Evolutionary conservation across 192 early-diverging fungal species (phyloP).

Genomic region (Entomortierella chlamydospora): DNA sequence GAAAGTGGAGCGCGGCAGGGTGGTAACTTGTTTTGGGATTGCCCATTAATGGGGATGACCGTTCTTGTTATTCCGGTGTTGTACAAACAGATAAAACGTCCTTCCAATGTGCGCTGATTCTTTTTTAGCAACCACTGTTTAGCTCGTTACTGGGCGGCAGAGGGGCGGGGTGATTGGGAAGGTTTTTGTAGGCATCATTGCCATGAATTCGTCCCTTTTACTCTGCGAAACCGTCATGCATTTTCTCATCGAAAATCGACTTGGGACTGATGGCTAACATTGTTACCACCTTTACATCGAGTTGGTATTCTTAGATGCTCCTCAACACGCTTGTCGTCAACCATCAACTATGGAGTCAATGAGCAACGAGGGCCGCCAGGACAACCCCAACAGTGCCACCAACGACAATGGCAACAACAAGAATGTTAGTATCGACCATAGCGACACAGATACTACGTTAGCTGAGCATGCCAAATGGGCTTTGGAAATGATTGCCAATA

Average conservation of each 20-base stretch:
- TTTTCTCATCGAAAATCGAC: too few relatives aligned
- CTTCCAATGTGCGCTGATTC: not conserved
- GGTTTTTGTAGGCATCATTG: too few relatives aligned
- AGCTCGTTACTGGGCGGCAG: constrained; percentile 8
- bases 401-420: not conserved
- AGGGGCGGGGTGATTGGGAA: constrained; percentile 2
- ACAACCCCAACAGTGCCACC: constrained; percentile 8
- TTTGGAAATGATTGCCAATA: constrained; percentile 25
- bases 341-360: constrained; percentile 3
- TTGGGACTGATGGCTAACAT: too few relatives aligned
- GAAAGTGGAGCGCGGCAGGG: constrained; percentile 16
- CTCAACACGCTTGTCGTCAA: too few relatives aligned
- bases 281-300: not conserved
- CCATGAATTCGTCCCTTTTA: too few relatives aligned
- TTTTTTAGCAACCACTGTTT: not conserved
- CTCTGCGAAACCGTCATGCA: too few relatives aligned
- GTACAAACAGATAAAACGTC: not conserved
- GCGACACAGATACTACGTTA: not conserved
- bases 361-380: constrained; percentile 2
- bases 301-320: too few relatives aligned
- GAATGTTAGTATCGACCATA: not conserved
- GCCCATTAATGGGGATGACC: not conserved
- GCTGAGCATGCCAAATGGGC: constrained; percentile 9
- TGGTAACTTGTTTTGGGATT: not conserved
- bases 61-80: not conserved